phyloP scores from a whole-genome alignment of 441 rosid genomes.

The Pelargonium myrrhifolium region DNA sequence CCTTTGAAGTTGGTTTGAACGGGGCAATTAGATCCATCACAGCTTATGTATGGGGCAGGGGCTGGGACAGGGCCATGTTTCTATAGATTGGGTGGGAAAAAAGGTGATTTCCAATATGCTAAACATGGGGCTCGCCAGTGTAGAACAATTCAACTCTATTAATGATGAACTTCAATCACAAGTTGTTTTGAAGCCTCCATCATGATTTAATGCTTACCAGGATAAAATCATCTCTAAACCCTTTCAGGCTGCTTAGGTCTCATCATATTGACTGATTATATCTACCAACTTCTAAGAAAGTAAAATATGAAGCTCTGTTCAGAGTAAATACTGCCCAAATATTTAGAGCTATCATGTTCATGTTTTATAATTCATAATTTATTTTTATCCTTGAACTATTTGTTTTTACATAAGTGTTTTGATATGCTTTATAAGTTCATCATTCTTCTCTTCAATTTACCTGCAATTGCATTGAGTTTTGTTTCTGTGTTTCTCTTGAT shows the following conservation, averaged over 20 bases:
- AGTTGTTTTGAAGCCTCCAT: neutral
- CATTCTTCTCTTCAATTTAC: constrained; percentile 4
- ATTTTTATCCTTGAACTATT: neutral
- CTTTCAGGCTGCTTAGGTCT: neutral
- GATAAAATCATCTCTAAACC: neutral
- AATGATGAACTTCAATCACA: neutral
- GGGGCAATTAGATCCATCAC: neutral
- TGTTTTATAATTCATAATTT: neutral
- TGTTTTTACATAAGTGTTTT: neutral
- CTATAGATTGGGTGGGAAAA: neutral
- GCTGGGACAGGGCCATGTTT: neutral
- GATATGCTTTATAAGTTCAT: neutral
- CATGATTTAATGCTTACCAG: neutral
- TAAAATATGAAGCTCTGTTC: constrained; percentile 1
- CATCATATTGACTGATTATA: constrained; percentile 3
- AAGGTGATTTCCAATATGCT: neutral
- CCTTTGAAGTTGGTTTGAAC: neutral
- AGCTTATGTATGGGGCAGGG: neutral
- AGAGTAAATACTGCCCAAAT: neutral
- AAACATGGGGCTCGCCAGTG: neutral
- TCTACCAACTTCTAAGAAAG: neutral
- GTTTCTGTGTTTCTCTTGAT: constrained; percentile 12
- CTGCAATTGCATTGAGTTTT: neutral
- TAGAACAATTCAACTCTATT: neutral
- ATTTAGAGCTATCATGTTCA: neutral